Base-by-base conservation (phyloP, 106 monocot species). In the Allium cepa region DNA sequence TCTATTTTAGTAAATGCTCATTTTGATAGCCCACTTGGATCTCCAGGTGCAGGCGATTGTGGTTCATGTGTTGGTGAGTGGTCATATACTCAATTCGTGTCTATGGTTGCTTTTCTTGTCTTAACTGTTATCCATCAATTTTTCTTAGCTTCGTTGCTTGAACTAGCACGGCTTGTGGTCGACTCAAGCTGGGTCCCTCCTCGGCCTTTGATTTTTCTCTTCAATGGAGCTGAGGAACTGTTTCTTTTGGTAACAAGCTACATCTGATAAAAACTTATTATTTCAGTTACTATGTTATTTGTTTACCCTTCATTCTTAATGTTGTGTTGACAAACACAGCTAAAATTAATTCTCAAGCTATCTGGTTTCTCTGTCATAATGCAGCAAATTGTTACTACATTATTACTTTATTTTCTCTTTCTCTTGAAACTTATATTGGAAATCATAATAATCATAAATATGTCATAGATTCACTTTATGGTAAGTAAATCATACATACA, bases 41-140 rank as follows among this genome's bases (percentile, higher is more conserved):
- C 99, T 77, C 85, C 90, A 77, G 99, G 93, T 71, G 99, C 99
- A 56, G 90, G 77, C 8, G 99, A 99, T 65, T 99, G 99, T 83
- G 99, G 87, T 80, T 99, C 99, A 82, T 99, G 99, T 80, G 90
- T 99, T 79, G 99, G 99, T 99, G 57, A 80, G 88, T 78, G 60
- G 17, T 16, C 9, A 58, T 49, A 16, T 69, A 56, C 13, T 60
- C 48, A 48, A 11, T 18, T 3, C 7, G 14, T 14, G 45, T 8
- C 62, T 57, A n/a, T 58, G 50, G 17, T 26, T 10, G 12, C 56
- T 77, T 22, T 47, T 48, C 22, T 73, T 72, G 49, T 50, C 47
- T 17, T 67, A 5, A 51, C 51, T 52, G 53, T 47, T 76, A 9
- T 68, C 28, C 63, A 11, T 69, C 59, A 0, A 58, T 27, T 61